Evolutionary conservation across 441 rosid genomes (phyloP), one percentile per base, ranked within the genome.

Genomic region (Aquilaria agallochum): DNA sequence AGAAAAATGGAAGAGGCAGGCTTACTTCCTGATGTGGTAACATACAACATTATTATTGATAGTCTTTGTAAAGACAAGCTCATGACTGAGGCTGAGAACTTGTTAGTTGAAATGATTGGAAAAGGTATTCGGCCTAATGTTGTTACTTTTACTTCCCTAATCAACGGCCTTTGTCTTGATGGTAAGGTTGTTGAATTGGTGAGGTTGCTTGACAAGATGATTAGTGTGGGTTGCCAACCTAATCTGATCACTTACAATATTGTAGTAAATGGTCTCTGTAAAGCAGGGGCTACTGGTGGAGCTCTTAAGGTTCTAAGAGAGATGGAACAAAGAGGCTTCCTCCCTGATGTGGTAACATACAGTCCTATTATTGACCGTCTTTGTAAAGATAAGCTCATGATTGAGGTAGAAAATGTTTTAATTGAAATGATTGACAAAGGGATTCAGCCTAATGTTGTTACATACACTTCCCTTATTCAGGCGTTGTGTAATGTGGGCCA

Each of bases 261-360:
- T 60, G 48, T 77, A 71, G 66, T 77, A 15, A 56, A 58, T 47
- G 74, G 78, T 40, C 64, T 77, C 50, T 77, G 78, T 65, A 65
- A 60, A 49, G 57, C 52, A 3, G 73, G 75, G 5, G 68, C 60
- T 51, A 32, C 53, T 2, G 44, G 59, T 20, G 53, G 52, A 53
- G 80, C 80, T 5, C 66, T 76, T 54, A 58, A 33, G 68, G 67
- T 73, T 56, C 70, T 58, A 53, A 64, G 40, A 34, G 6, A 3
- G 60, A 74, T 77, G 76, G 57, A 57, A 12, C 49, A 34, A 34
- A 34, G 40, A 34, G 40, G 40, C 40, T 1, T 34, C 6, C 6
- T 6, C 6, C 74, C 75, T 14, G 66, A 65, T 71, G 46, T 62
- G 4, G 31, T 77, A 32, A 44, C 57, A 10, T 74, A 70, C 61